phyloP scores from a whole-genome alignment of 2,329 filamentous ascomycete species.

The Aspergillus ustus region DNA sequence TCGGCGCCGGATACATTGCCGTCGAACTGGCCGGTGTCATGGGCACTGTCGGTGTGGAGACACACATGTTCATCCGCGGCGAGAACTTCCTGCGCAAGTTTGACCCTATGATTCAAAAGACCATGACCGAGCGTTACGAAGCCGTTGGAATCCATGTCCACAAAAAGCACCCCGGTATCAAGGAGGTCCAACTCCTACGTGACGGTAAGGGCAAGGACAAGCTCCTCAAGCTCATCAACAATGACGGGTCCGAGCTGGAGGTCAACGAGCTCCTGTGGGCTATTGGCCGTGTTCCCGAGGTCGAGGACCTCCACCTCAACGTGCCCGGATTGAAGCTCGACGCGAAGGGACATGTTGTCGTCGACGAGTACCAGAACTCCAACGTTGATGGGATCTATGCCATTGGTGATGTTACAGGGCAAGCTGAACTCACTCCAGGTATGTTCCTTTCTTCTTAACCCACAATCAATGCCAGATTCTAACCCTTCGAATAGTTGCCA shows the following conservation, averaged over 20 bases:
- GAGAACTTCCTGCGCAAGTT: conserved; percentile 56
- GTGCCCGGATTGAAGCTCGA: conserved; percentile 48
- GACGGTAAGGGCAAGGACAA: conserved; percentile 54
- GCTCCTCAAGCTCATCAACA: conserved; percentile 48
- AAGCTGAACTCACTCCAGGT: conserved; percentile 57
- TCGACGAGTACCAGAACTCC: conserved; percentile 58
- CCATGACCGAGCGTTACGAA: conserved; percentile 57
- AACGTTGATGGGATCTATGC: conserved; percentile 54
- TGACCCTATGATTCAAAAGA: conserved; percentile 58
- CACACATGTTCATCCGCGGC: conserved; percentile 56
- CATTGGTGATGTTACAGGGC: conserved; percentile 57
- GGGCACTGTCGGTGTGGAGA: conserved; percentile 55
- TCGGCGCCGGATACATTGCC: conserved; percentile 57
- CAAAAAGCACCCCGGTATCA: conserved; percentile 51
- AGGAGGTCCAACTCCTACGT: conserved; percentile 52
- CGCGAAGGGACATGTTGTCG: conserved; percentile 46
- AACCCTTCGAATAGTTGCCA: conserved; percentile 47
- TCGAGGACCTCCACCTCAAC: conserved; percentile 48
- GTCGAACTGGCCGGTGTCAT: conserved; percentile 57
- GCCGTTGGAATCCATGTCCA: conserved; percentile 54
- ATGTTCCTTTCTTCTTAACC: conserved; percentile 19
- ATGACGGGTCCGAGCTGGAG: conserved; percentile 49
- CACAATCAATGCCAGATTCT: neutral
- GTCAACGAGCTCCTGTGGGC: conserved; percentile 58
- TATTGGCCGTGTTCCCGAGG: conserved; percentile 53